phyloP scores from a whole-genome alignment of 2,329 filamentous ascomycete genomes.

The Rutstroemia sp. region DNA sequence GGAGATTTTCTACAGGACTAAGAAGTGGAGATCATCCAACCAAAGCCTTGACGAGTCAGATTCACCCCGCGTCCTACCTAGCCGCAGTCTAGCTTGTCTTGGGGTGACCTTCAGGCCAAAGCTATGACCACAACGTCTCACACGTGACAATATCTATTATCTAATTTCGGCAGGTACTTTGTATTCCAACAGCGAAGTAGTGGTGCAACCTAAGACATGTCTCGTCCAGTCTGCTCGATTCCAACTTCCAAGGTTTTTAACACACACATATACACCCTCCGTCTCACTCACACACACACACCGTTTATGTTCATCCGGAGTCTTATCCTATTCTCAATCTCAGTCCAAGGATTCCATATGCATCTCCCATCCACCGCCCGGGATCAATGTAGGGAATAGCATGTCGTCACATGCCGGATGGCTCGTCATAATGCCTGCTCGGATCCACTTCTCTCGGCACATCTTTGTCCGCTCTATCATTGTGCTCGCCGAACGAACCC shows the following conservation, averaged over 20 bases:
- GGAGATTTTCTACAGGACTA: background rate
- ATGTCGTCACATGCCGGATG: slow-evolving; percentile 1
- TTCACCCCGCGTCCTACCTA: background rate
- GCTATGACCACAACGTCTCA: background rate
- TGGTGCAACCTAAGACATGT: too few species aligned
- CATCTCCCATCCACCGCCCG: background rate
- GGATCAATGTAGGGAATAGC: background rate
- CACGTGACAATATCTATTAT: background rate
- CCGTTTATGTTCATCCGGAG: too few species aligned
- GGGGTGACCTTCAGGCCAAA: background rate
- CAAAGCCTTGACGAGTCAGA: background rate
- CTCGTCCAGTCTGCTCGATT: too few species aligned
- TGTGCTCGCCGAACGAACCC: slow-evolving; percentile 15
- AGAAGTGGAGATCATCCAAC: background rate
- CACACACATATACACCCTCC: too few species aligned
- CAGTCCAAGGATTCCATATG: background rate
- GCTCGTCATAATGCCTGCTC: background rate
- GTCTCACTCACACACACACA: too few species aligned
- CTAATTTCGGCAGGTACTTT: too few species aligned
- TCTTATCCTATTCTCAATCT: too few species aligned
- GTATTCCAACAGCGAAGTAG: too few species aligned
- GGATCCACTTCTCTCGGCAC: slow-evolving; percentile 10
- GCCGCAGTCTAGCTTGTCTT: background rate
- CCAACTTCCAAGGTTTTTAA: too few species aligned
- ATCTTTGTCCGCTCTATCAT: slow-evolving; percentile 12